Percentiles rank a stretch among this genome's conserved stretches.
These are phyloP conservation scores for Psilocybe subaeruginosa DNA, from an alignment of 768 basidiomycete genomes.

Conservation along the genomic window DNA sequence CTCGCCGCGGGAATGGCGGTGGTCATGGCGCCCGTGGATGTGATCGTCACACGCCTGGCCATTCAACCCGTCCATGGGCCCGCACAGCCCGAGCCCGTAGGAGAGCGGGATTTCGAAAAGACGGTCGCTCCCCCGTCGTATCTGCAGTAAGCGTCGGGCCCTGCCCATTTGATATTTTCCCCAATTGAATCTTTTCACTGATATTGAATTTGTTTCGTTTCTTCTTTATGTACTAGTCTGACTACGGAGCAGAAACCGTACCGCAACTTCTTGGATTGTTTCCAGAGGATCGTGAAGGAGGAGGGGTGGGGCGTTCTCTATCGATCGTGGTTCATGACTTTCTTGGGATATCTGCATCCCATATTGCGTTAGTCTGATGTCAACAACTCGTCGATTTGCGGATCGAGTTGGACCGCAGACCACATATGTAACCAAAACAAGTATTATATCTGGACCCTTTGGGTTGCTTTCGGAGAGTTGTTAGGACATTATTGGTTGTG, in stretches of 20 bases:
- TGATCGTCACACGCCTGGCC: constrained; percentile 15
- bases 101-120: constrained; percentile 12
- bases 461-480: too few species aligned
- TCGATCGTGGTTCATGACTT: constrained; percentile 20
- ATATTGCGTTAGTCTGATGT: background rate
- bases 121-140: constrained; percentile 8
- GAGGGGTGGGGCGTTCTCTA: constrained; percentile 22
- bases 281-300: constrained; percentile 17
- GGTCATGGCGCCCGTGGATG: constrained; percentile 14
- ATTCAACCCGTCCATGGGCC: constrained; percentile 13
- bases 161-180: too few species aligned
- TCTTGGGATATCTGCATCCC: constrained; percentile 12
- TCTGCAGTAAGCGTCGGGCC: background rate
- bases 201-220: background rate
- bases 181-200: background rate
- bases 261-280: constrained; percentile 15
- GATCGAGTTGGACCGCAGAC: too few species aligned
- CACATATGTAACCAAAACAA: too few species aligned
- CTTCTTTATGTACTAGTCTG: background rate
- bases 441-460: too few species aligned
- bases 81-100: background rate
- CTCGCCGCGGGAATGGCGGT: background rate
- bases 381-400: background rate
- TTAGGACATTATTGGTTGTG: too few species aligned
- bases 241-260: constrained; percentile 17